Conservation (phyloP, 805 yeast genomes). For the Candida manassasensis region DNA sequence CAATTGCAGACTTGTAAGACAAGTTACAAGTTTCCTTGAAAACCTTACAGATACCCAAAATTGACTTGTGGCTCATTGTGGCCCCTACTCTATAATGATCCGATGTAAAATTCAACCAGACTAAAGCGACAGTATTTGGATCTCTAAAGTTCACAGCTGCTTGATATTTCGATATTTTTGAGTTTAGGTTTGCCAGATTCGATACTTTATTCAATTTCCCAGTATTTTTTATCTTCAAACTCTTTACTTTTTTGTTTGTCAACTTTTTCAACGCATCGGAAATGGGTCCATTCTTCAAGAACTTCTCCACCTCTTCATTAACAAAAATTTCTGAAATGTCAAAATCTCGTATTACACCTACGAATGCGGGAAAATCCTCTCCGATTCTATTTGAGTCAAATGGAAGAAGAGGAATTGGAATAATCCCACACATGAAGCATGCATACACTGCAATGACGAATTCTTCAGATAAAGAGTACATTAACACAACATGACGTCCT, state of each 20-base stretch:
- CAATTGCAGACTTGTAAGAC: conserved; percentile 62
- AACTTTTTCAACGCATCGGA: conserved; percentile 53
- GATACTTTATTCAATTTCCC: conserved; percentile 47
- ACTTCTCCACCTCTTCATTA: conserved; percentile 68
- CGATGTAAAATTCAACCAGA: conserved; percentile 68
- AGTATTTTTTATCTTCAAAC: conserved; percentile 63
- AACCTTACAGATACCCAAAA: conserved; percentile 79
- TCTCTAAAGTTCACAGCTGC: conserved; percentile 35
- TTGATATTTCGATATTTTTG: conserved; percentile 41
- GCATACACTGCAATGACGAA: conserved; percentile 80
- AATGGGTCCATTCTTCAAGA: conserved; percentile 64
- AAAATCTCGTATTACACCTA: conserved; percentile 63
- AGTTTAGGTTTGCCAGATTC: conserved; percentile 36
- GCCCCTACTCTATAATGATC: conserved; percentile 66
- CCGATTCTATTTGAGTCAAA: conserved; percentile 60
- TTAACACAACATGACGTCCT: conserved; percentile 72
- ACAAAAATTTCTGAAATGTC: conserved; percentile 69
- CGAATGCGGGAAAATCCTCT: conserved; percentile 69
- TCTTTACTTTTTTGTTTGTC: conserved; percentile 24
- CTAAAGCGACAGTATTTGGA: conserved; percentile 45
- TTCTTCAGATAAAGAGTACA: conserved; percentile 86
- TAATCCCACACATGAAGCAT: conserved; percentile 74
- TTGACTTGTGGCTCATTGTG: conserved; percentile 52
- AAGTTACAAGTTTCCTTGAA: conserved; percentile 90
- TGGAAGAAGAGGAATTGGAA: conserved; percentile 74